Evolutionary conservation across 2,329 filamentous ascomycete genomes (phyloP).

Genomic region (Dendrostoma leiphaemia): DNA sequence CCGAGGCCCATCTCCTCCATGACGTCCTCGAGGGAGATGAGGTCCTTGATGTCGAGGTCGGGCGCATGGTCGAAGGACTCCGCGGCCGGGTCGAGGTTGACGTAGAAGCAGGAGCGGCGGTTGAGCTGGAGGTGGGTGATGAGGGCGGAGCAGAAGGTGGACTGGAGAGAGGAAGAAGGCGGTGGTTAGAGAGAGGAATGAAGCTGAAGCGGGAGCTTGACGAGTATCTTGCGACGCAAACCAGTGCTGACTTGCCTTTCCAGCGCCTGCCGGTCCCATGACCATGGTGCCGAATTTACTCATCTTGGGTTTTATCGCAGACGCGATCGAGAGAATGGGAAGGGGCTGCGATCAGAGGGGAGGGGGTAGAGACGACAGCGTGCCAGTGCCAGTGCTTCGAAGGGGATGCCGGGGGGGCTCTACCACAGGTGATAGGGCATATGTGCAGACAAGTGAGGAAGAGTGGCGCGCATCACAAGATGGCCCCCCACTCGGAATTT

Average conservation of each 20-base stretch:
- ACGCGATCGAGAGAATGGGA: no score
- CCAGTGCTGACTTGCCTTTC: conserved; percentile 63
- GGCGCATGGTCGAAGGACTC: conserved; percentile 89
- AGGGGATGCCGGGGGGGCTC: no score
- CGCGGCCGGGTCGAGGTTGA: conserved; percentile 96
- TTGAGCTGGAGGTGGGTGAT: conserved; percentile 91
- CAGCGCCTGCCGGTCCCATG: conserved; percentile 93
- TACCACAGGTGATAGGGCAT: no score
- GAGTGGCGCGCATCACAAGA: no score
- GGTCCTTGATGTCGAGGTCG: conserved; percentile 91
- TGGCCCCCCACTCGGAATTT: neutral
- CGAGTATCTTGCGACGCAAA: neutral
- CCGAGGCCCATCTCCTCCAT: conserved; percentile 93
- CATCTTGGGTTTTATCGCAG: conserved; percentile 61
- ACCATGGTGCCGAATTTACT: conserved; percentile 93
- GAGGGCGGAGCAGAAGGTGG: conserved; percentile 90
- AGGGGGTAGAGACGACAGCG: no score
- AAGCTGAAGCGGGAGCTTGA: no score
- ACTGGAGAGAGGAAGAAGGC: conserved; percentile 43
- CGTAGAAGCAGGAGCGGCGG: conserved; percentile 92
- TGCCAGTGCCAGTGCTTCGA: no score
- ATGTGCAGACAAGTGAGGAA: no score
- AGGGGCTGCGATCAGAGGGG: no score
- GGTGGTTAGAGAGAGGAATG: neutral
- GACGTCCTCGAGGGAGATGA: conserved; percentile 90